Conservation (phyloP, 2,329 filamentous ascomycete genomes). For the Plectosphaerella sp. region DNA sequence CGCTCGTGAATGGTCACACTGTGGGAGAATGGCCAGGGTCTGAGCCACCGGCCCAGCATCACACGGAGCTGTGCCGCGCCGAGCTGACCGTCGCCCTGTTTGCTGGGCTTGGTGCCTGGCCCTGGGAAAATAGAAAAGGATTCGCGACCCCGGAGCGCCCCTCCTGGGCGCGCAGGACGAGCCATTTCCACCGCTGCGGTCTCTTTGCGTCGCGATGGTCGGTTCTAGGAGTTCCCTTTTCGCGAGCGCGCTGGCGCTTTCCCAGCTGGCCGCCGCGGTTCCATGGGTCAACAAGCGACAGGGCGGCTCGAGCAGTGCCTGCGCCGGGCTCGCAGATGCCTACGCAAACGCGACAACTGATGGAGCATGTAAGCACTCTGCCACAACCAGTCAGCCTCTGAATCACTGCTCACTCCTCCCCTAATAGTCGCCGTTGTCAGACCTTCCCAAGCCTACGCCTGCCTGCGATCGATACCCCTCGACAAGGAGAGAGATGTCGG, state of each 20-base stretch:
- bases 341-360: background rate
- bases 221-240: background rate
- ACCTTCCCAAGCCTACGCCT: slow-evolving; percentile 13
- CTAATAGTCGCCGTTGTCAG: slow-evolving; percentile 2
- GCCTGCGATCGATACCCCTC: slow-evolving; percentile 12
- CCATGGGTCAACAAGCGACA: slow-evolving; percentile 1
- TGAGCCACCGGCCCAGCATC: background rate
- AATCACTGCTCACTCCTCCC: background rate
- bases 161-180: background rate
- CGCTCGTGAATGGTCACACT: background rate
- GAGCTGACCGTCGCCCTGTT: background rate
- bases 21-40: background rate
- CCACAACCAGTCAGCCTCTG: background rate
- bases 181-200: background rate
- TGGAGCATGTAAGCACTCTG: background rate
- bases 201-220: background rate
- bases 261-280: background rate
- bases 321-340: slow-evolving; percentile 1
- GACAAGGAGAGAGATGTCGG: slow-evolving; percentile 8
- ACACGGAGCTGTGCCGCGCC: slow-evolving; percentile 1
- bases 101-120: background rate
- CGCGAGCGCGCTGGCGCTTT: background rate
- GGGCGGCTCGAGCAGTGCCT: background rate
- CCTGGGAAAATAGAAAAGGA: background rate
- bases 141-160: background rate